Evolutionary conservation across 768 basidiomycete species (phyloP), one percentile per base, ranked within the genome.

Genomic region (Mycena albidolilacea): DNA sequence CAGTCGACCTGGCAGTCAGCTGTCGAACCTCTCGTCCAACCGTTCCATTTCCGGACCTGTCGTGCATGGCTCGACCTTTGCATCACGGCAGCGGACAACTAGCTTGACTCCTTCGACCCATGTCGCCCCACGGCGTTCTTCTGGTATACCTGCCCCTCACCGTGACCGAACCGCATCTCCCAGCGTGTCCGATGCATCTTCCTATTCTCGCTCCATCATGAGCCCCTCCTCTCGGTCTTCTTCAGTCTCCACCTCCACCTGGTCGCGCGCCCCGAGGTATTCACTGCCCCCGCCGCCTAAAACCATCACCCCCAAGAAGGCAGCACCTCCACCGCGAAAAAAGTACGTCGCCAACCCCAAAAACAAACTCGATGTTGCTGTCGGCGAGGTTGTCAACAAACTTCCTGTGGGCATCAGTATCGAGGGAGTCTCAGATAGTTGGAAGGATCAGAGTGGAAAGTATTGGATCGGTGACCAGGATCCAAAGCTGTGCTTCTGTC

Each of bases 381-480:
- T 98, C 61, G 97, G 96, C 21, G 92, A 94, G 76, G 94, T 98
- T 62, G 90, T 98, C 75, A 98, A 98, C 82, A 91, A 91, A 75
- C 89, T 98, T 21, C 92, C 93, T 19, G 92, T 96, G 35, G 90
- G 92, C 67, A 95, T 96, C 82, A 95, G 92, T 71, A 85, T 96
- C 41, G 92, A 95, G 81, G 90, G 93, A 15, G 92, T 94, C 7
- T 88, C 90, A 7, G 94, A 95, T 63, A 93, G 91, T 8, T 97
- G 96, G 96, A 91, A 92, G 80, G 96, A 97, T 79, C 92, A 95
- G 82, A 96, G 95, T 73, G 96, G 96, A 21, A 96, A 97, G 79
- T 97, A 97, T 79, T 97, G 95, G 96, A 98, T 97, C 76, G 97
- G 97, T 15, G 92, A 95, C 75, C 91, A 95, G 76, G 95, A 97